Evolutionary conservation across 371 early-diverging fungal genomes (phyloP), one percentile per base, ranked within the genome.

Genomic region (Circinella minor): DNA sequence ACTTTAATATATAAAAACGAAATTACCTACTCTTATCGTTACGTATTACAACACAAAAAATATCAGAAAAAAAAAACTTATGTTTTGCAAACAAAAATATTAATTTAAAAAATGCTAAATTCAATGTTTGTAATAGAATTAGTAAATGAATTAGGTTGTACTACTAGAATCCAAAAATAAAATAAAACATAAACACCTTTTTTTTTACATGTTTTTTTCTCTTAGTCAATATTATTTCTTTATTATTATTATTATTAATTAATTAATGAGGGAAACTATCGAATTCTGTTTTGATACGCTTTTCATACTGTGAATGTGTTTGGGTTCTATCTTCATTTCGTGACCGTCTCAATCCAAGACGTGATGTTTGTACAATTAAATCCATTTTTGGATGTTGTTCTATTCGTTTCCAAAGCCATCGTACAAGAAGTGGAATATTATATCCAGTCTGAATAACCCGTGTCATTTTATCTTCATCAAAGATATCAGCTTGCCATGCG

Each of bases 361-460:
- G 61, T 51, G 68, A 60, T 20, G 67, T 61, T 27, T 71, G 37
- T 10, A 71, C 20, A 13, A 61, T 61, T 48, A 63, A 71, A 43
- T 68, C 55, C 39, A 65, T 27, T 27, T 55, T 66, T 43, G 63
- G 55, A 51, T 68, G 57, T n/a, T 60, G 65, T 39, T 65, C 49
- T 73, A 83, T 81, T n/a, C 69, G 65, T 15, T 71, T 69, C 71
- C 78, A 83, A 7, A 83, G 61, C 77, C 79, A 78, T 6, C 74
- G 70, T 4, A 79, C 67, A 0, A 81, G 61, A 1, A 65, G 36
- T 9, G 81, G 76, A 10, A 83, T 69, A 36, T 69, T 63, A 39
- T 77, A 71, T 14, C 73, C 71, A 8, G 71, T 65, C 57, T 78
- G 80, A 7, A 83, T 36, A 8, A 75, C 76, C 10, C 69, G 65